A percentile compares a stretch with the other conserved stretches of the same genome.
phyloP scores from a whole-genome alignment of 306 rosid species.

The Lathyrus aphaca region DNA sequence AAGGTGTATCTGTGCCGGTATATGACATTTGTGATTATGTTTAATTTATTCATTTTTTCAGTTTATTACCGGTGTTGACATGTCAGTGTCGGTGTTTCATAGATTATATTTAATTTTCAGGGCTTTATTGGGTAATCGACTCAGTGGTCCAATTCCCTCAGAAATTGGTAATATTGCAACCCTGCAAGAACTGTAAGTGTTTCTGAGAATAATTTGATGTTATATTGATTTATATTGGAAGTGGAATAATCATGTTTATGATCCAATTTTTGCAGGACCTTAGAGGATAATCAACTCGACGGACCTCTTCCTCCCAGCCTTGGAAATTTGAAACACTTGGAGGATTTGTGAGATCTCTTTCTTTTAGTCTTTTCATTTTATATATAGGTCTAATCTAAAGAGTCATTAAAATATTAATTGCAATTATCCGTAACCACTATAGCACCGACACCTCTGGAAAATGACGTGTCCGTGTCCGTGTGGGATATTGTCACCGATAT shows the following conservation, averaged over 20 bases:
- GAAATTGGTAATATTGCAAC: constrained; percentile 59
- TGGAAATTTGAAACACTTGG: constrained; percentile 58
- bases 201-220: neutral
- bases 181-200: constrained; percentile 63
- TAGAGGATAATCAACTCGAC: constrained; percentile 57
- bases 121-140: constrained; percentile 62
- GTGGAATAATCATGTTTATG: constrained; percentile 15
- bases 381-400: no score
- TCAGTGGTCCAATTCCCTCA: constrained; percentile 64
- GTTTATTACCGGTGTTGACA: no score
- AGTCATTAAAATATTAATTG: no score
- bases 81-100: no score
- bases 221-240: neutral
- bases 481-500: no score
- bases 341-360: constrained; percentile 53
- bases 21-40: no score
- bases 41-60: no score
- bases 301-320: constrained; percentile 69
- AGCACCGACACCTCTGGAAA: no score
- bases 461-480: no score
- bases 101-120: constrained; percentile 37
- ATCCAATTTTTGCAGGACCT: constrained; percentile 49
- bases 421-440: no score
- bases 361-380: neutral
- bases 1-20: no score